A percentile compares a stretch with the other conserved stretches of the same genome.
These are phyloP conservation scores for Pichia gijzeniarum DNA, from an alignment of 805 yeast species.

Conservation along the genomic window DNA sequence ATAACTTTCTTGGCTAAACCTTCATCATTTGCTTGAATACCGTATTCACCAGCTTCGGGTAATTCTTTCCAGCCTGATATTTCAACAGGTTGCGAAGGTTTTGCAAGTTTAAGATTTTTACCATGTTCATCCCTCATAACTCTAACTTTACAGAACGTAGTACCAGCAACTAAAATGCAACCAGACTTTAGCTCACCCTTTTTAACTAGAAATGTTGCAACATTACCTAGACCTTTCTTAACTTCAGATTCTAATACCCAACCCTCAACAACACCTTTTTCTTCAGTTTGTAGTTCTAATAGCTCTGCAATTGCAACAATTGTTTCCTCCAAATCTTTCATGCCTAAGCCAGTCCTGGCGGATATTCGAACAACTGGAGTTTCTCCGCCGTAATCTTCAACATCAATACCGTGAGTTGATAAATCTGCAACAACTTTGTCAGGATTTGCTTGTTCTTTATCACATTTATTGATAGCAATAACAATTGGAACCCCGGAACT, in stretches of 20 bases:
- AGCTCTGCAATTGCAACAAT: slow-evolving; percentile 80
- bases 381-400: slow-evolving; percentile 94
- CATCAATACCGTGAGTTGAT: slow-evolving; percentile 68
- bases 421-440: slow-evolving; percentile 75
- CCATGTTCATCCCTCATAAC: slow-evolving; percentile 73
- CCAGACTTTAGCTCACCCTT: slow-evolving; percentile 74
- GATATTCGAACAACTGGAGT: slow-evolving; percentile 83
- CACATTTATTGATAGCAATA: slow-evolving; percentile 91
- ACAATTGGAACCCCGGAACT: slow-evolving; percentile 75
- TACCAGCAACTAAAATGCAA: slow-evolving; percentile 74
- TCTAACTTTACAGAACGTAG: slow-evolving; percentile 77
- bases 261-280: slow-evolving; percentile 60
- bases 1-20: slow-evolving; percentile 68
- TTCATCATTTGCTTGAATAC: slow-evolving; percentile 71
- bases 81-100: slow-evolving; percentile 87
- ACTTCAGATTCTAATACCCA: slow-evolving; percentile 84
- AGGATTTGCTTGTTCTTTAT: slow-evolving; percentile 66
- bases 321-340: slow-evolving; percentile 86
- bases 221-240: slow-evolving; percentile 74
- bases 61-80: slow-evolving; percentile 91
- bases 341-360: slow-evolving; percentile 83
- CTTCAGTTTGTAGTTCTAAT: slow-evolving; percentile 65
- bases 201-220: slow-evolving; percentile 77
- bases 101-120: slow-evolving; percentile 53
- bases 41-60: slow-evolving; percentile 86